Base-by-base conservation (phyloP, 2,329 filamentous ascomycete species). In the Tricladium varicosporioides region DNA sequence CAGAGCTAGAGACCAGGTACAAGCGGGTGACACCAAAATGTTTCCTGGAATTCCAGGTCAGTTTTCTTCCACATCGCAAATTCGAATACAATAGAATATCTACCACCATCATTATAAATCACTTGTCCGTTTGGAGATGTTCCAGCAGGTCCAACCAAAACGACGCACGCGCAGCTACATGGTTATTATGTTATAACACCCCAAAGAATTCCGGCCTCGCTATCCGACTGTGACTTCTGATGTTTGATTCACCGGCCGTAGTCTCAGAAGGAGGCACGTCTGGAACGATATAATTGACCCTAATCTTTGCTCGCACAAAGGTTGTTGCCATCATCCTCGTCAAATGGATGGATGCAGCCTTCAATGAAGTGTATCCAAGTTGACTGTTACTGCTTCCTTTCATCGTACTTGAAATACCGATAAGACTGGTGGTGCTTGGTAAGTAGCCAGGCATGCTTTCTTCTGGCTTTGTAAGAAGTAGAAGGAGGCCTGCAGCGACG, bases 401-500 rank as follows among this genome's bases (percentile, higher is more conserved):
- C 58, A 61, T 62, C 31, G 63, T 55, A 13, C 63, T 60, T 14
- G 58, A 61, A 19, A 63, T 62, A 14, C 45, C 51, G 3, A 60
- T 62, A 19, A 61, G 63, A 50, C 60, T 62, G 14, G 63, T 46
- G 42, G 64, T 63, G 52, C 52, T 59, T n/a, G 60, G 57, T 1
- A 58, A 58, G 51, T 57, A 59, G 4, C 59, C 57, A 2, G 57
- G 50, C n/a, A 77, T 72, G 2, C 69, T 66, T 13, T 31, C 46
- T 13, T 8, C 11, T 48, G 82, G 75, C 22, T 79, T 79, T 63
- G 84, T 75, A 1, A 87, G 74, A 1, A 87, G 72, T 0, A 82
- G 82, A 5, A 87, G 71, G 59, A 87, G 83, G 0, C 80, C 83
- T 0, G 84, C 79, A 1, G 82, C 84, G 53, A 79, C 81, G 71